phyloP scores from a whole-genome alignment of 257 asterid genomes.

The Agastache rugosa region DNA sequence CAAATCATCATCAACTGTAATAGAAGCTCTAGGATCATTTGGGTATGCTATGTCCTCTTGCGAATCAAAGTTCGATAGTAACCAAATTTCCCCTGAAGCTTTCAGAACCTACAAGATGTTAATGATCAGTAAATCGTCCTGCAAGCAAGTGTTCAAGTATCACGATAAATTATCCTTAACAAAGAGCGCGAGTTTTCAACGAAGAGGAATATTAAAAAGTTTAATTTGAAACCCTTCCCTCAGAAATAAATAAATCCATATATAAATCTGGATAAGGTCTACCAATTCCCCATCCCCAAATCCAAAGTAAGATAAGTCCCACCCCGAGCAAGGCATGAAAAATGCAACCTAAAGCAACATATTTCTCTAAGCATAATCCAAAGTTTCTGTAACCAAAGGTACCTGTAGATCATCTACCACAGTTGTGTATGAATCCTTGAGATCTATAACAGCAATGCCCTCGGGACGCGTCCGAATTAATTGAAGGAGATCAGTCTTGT shows the following conservation, averaged over 20 bases:
- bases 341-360: background rate
- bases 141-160: background rate
- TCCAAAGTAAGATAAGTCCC: background rate
- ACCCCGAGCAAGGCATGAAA: background rate
- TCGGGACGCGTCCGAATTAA: conserved; percentile 60
- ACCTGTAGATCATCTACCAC: conserved; percentile 95
- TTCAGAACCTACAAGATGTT: conserved; percentile 57
- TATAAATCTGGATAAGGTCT: too few relatives aligned
- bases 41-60: conserved; percentile 86
- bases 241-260: background rate
- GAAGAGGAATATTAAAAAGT: background rate
- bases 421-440: conserved; percentile 79
- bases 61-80: conserved; percentile 71
- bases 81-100: conserved; percentile 69
- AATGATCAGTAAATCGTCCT: conserved; percentile 11
- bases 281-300: too few relatives aligned
- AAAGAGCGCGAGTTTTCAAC: background rate
- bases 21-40: conserved; percentile 58
- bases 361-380: background rate
- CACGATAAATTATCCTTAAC: background rate
- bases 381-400: conserved; percentile 23
- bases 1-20: conserved; percentile 74
- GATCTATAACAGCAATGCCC: conserved; percentile 82
- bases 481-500: conserved; percentile 62
- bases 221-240: conserved; percentile 7